Evolutionary conservation across 2,329 filamentous ascomycete genomes (phyloP), one percentile per base, ranked within the genome.

Genomic region (Beauveria varroae): DNA sequence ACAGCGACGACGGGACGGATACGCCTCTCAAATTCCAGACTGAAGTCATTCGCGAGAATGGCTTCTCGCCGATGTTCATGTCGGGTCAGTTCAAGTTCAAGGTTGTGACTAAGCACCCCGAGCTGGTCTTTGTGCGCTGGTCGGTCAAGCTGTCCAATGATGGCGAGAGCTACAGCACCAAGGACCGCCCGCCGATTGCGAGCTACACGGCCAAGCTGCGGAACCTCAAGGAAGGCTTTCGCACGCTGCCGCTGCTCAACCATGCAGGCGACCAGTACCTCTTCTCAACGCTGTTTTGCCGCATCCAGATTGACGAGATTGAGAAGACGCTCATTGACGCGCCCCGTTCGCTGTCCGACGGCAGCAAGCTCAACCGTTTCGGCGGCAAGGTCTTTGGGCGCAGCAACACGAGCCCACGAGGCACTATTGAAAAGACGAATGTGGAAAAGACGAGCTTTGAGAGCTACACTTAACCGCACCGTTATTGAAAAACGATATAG

Each of bases 271-370:
- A 97, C 68, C 91, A 93, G 68, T 98, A 96, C 72, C 82, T 97
- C 49, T 97, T 97, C 75, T 96, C 95, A 2, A 96, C 92, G 12
- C 80, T 99, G 18, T 96, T 98, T 74, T 96, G 93, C 78, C 88
- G 87, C 69, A 90, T 98, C 75, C 86, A 86, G 67, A 89, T 84
- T 34, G 79, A 83, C 44, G 78, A 80, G 16, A 76, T 82, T 43
- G 82, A 81, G 51, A 83, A 81, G 63, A 78, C 83, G 65, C 82
- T 85, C 66, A 77, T 87, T 51, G 76, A 82, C 75, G 79, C 64
- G 70, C 78, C 62, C 71, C 77, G 51, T 69, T 75, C 70, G 40
- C 59, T 44, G 24, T 69, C 69, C 30, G 77, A 79, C 52, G 75
- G 77, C 59, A 78, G 78, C 70, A 85, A 83, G 67, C 75, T 86